phyloP scores from a whole-genome alignment of 2,329 filamentous ascomycete genomes.

The Alternaria infectoria region DNA sequence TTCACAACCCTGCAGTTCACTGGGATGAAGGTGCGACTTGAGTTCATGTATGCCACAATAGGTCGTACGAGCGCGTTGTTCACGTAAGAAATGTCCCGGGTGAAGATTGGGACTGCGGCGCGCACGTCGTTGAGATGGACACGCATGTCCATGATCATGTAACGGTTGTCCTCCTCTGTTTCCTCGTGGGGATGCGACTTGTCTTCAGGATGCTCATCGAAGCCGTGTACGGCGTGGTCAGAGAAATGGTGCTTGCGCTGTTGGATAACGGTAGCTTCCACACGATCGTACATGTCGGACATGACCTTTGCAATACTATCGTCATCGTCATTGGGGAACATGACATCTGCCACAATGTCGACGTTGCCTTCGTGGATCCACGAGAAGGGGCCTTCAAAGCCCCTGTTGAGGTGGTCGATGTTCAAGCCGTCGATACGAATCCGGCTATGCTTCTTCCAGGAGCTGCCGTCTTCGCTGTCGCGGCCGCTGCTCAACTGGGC shows the following conservation, averaged over 20 bases:
- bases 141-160: constrained; percentile 91
- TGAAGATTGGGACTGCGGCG: constrained; percentile 91
- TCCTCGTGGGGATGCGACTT: constrained; percentile 14
- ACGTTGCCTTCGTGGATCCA: constrained; percentile 99
- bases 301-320: constrained; percentile 92
- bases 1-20: constrained; percentile 96
- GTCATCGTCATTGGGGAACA: constrained; percentile 87
- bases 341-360: constrained; percentile 93
- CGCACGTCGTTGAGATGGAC: constrained; percentile 95
- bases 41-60: constrained; percentile 98
- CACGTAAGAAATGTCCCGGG: constrained; percentile 88
- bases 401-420: constrained; percentile 94
- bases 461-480: constrained; percentile 68
- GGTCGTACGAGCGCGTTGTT: constrained; percentile 94
- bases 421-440: constrained; percentile 91
- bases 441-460: constrained; percentile 95
- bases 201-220: constrained; percentile 31
- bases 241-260: constrained; percentile 62
- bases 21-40: constrained; percentile 91
- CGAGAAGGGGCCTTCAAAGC: constrained; percentile 90
- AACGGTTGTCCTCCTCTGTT: constrained; percentile 68
- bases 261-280: constrained; percentile 88
- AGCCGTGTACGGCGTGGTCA: constrained; percentile 41
- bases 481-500: constrained; percentile 63
- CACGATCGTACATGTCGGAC: constrained; percentile 94